Base-by-base conservation (phyloP, 2,329 filamentous ascomycete species). In the Calonectria multiphialidica region DNA sequence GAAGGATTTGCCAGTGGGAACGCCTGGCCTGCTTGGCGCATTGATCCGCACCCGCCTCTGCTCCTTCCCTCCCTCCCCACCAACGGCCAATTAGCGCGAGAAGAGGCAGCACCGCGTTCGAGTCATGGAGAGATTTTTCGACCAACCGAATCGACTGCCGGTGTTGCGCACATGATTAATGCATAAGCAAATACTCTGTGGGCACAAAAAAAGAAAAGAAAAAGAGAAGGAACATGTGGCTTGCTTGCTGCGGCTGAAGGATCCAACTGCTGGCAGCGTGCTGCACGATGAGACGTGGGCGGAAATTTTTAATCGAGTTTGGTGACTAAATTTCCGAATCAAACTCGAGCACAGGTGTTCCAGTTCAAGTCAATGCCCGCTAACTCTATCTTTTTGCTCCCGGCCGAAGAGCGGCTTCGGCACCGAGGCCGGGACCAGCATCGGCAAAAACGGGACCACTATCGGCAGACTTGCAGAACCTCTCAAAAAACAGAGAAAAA, bases 371-470 rank as follows among this genome's bases (percentile, higher is more conserved):
- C n/a, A n/a, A n/a, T n/a, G n/a, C n/a, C n/a, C n/a, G 8, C 28
- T 30, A 37, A 47, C 30, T 55, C 16, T 16, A 28, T 25, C 44
- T 28, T n/a, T 25, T 16, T 28, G n/a, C n/a, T 65, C 47, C 63
- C 73, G 71, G 77, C 77, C 73, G 67, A 72, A 68, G 70, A 33
- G 75, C 74, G 73, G 53, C 57, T 74, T 78, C 74, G 74, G 74
- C 69, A 67, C 73, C 77, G 61, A 72, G 21, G 18, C 59, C 59
- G 71, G 70, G 55, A 35, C 33, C 65, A 68, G 47, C 13, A 53
- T 69, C n/a, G 45, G 65, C 62, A 66, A 40, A 37, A 35, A 42
- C 40, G 25, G 15, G n/a, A 49, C 53, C 53, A 23, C 23, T 4
- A 18, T 57, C 53, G 53, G 53, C 53, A 57, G 53, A 23, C 16